A percentile compares a stretch with the other conserved stretches of the same genome.
These are phyloP conservation scores for Domatiomyces catenatus DNA, from an alignment of 2,329 filamentous ascomycete genomes.

Conservation along the genomic window DNA sequence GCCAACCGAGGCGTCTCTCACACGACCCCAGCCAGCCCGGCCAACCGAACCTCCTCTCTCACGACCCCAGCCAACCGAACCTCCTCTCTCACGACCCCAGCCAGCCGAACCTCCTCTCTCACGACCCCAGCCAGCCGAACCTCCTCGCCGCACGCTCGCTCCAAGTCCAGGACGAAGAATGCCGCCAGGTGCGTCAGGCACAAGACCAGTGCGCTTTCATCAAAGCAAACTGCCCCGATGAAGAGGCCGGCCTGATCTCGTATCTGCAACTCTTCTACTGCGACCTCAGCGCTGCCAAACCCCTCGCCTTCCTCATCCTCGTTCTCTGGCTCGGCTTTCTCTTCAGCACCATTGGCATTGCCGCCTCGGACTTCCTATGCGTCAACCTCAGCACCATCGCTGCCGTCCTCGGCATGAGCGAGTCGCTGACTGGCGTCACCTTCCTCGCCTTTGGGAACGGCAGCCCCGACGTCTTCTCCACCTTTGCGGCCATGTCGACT, in stretches of 20 bases:
- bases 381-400: constrained; percentile 91
- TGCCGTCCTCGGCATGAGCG: constrained; percentile 75
- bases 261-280: constrained; percentile 92
- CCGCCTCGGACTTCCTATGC: constrained; percentile 96
- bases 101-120: constrained; percentile 4
- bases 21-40: too few relatives aligned
- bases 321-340: constrained; percentile 73
- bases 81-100: too few relatives aligned
- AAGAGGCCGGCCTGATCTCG: constrained; percentile 76
- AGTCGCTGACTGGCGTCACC: constrained; percentile 90
- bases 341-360: constrained; percentile 94
- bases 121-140: too few relatives aligned
- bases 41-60: too few relatives aligned
- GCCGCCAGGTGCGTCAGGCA: constrained; percentile 61
- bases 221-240: constrained; percentile 63
- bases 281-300: constrained; percentile 49
- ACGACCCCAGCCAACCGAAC: neutral
- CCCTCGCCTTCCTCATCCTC: constrained; percentile 64
- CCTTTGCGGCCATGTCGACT: constrained; percentile 93
- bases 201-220: constrained; percentile 76
- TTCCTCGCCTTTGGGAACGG: constrained; percentile 96
- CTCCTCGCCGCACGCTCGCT: constrained; percentile 8
- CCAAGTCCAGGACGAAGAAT: constrained; percentile 26
- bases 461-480: constrained; percentile 95
- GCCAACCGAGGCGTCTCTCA: neutral